Evolutionary conservation across 2,329 filamentous ascomycete genomes (phyloP), one percentile per base, ranked within the genome.

Genomic region (Fusarium zealandicum): DNA sequence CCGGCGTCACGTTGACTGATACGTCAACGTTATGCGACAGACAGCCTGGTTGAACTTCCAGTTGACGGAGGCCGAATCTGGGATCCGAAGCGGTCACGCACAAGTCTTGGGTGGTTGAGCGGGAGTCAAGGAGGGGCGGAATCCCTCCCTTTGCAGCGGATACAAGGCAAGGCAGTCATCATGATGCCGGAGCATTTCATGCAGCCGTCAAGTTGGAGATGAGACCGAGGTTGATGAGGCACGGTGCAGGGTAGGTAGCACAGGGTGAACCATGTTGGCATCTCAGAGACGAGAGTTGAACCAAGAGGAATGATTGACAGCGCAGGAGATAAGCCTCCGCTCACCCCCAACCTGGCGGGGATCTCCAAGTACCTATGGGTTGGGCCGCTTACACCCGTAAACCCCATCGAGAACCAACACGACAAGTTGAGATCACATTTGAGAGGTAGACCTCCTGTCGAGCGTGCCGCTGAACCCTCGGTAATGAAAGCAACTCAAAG

Each of bases 11-110:
- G 22, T 41, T 27, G 16, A 50, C 44, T 38, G 32, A 38, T 38
- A 45, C 49, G 33, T 33, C 25, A 25, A 38, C 22, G 22, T 5
- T 25, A 30, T 38, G 36, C 33, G 45, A 48, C 18, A 35, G 45
- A 48, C 18, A 35, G 35, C 25, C 35, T 47, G 35, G 25, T 38
- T 13, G 41, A 25, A 33, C n/a, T 25, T 31, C 31, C 38, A 18
- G 43, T 59, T 27, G 28, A 48, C 42, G 47, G 59, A 54, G 59
- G 51, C 58, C 58, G 58, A 61, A 51, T 55, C 22, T 44, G 42
- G 42, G 30, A 42, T 37, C 59, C 52, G 59, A 58, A 27, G 25
- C 28, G 44, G 35, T 49, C 30, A 42, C 38, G 31, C 30, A 51
- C 25, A 33, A 49, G 33, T 41, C 39, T 46, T 42, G 32, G 37